Evolutionary conservation across 768 basidiomycete species (phyloP).

Genomic region (Leccinum subtestaceum): DNA sequence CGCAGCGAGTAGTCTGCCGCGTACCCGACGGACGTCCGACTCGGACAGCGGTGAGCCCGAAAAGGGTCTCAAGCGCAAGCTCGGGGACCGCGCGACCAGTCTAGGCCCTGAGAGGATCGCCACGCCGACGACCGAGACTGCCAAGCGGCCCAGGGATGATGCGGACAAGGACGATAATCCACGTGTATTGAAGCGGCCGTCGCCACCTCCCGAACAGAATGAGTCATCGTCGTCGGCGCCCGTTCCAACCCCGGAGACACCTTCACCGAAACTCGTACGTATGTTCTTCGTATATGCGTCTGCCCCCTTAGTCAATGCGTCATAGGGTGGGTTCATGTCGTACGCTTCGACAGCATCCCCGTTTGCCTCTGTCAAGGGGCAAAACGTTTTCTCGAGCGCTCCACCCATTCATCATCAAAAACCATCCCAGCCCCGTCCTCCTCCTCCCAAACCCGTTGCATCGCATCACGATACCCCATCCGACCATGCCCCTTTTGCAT

Average conservation of each 20-base stretch:
- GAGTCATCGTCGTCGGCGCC: conserved; percentile 17
- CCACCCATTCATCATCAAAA: conserved; percentile 30
- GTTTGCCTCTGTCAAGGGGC: conserved; percentile 70
- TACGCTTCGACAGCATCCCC: conserved; percentile 75
- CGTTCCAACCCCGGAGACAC: conserved; percentile 18
- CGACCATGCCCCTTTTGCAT: conserved; percentile 21
- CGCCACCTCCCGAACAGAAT: conserved; percentile 63
- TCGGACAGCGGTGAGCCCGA: conserved; percentile 50
- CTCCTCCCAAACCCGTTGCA: conserved; percentile 19
- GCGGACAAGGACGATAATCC: conserved; percentile 62
- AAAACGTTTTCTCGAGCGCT: conserved; percentile 44
- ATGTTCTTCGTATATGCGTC: neutral
- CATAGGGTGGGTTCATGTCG: conserved; percentile 72
- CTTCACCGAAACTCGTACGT: conserved; percentile 49
- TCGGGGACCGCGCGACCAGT: conserved; percentile 65
- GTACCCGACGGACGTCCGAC: conserved; percentile 35
- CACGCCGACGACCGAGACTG: conserved; percentile 34
- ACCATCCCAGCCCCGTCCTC: conserved; percentile 22
- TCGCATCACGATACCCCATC: conserved; percentile 23
- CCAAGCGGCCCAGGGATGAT: conserved; percentile 64
- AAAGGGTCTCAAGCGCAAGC: conserved; percentile 69
- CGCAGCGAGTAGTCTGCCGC: conserved; percentile 22
- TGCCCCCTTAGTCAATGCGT: conserved; percentile 6
- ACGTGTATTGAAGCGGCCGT: conserved; percentile 54
- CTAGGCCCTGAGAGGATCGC: conserved; percentile 44